These are phyloP conservation scores for Exophiala dermatitidis DNA, from an alignment of 2,329 filamentous ascomycete species.

Conservation along the genomic window DNA sequence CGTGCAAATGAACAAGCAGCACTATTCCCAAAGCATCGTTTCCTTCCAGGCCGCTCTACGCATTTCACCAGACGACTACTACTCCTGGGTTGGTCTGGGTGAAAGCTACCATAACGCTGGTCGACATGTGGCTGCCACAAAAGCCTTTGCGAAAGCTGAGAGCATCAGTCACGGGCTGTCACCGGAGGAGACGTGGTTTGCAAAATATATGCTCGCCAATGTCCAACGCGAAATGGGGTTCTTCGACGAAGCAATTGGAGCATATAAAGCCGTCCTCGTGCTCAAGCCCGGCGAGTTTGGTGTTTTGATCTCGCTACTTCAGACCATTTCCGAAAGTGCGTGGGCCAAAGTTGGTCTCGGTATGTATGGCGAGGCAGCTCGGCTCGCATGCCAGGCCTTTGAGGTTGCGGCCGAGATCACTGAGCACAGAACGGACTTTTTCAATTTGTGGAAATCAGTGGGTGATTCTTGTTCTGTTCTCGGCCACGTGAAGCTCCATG, in stretches of 20 bases:
- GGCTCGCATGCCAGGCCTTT: constrained; percentile 63
- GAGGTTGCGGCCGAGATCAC: constrained; percentile 58
- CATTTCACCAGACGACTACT: constrained; percentile 77
- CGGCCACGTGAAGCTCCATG: constrained; percentile 64
- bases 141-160: constrained; percentile 81
- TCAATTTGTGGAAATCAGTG: constrained; percentile 92
- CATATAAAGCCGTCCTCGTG: constrained; percentile 67
- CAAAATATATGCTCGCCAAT: constrained; percentile 92
- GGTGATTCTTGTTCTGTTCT: constrained; percentile 85
- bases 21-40: constrained; percentile 79
- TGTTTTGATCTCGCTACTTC: constrained; percentile 77
- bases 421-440: constrained; percentile 58
- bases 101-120: constrained; percentile 95
- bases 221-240: constrained; percentile 89
- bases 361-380: constrained; percentile 73
- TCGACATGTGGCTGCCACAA: constrained; percentile 85
- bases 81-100: constrained; percentile 93
- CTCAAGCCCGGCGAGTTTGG: constrained; percentile 69
- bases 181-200: constrained; percentile 77
- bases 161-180: constrained; percentile 59
- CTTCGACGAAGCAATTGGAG: constrained; percentile 70
- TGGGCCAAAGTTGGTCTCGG: constrained; percentile 72
- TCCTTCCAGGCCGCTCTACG: constrained; percentile 86
- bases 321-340: constrained; percentile 77
- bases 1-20: constrained; percentile 88